Percentiles rank a stretch among this genome's conserved stretches.
These are phyloP conservation scores for Penicillium sp. DNA, from an alignment of 2,329 filamentous ascomycete genomes.

Conservation along the genomic window DNA sequence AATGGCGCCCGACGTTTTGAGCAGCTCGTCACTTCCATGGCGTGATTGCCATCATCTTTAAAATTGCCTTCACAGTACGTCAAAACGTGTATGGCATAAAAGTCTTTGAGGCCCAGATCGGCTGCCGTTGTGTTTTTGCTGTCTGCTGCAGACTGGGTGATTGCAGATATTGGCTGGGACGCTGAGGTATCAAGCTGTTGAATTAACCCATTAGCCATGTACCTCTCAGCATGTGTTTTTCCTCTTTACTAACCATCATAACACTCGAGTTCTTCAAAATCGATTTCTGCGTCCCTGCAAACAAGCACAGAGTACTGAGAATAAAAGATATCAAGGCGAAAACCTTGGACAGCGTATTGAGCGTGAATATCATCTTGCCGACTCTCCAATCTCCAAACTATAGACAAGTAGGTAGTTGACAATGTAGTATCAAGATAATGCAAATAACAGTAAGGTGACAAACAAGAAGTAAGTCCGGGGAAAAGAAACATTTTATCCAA, in stretches of 20 bases:
- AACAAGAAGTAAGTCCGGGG: not conserved
- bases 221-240: no score
- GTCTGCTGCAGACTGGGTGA: slow-evolving; percentile 23
- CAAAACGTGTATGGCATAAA: slow-evolving; percentile 59
- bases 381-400: not conserved
- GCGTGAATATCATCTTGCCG: slow-evolving; percentile 10
- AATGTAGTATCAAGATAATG: not conserved
- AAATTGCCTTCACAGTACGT: slow-evolving; percentile 54
- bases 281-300: slow-evolving; percentile 54
- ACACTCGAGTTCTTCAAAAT: slow-evolving; percentile 57
- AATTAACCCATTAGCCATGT: not conserved
- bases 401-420: not conserved
- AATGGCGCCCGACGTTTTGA: slow-evolving; percentile 52
- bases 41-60: slow-evolving; percentile 32
- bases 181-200: slow-evolving; percentile 54
- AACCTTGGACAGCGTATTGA: slow-evolving; percentile 45
- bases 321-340: slow-evolving; percentile 54
- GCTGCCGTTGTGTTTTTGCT: slow-evolving; percentile 36
- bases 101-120: slow-evolving; percentile 55
- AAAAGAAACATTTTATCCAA: not conserved
- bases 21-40: slow-evolving; percentile 53
- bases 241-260: slow-evolving; percentile 45
- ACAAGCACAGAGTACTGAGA: slow-evolving; percentile 57
- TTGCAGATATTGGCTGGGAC: slow-evolving; percentile 40
- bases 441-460: not conserved